These are phyloP conservation scores for Pleurotus ostreatus DNA, from an alignment of 768 basidiomycete genomes.

Conservation along the genomic window DNA sequence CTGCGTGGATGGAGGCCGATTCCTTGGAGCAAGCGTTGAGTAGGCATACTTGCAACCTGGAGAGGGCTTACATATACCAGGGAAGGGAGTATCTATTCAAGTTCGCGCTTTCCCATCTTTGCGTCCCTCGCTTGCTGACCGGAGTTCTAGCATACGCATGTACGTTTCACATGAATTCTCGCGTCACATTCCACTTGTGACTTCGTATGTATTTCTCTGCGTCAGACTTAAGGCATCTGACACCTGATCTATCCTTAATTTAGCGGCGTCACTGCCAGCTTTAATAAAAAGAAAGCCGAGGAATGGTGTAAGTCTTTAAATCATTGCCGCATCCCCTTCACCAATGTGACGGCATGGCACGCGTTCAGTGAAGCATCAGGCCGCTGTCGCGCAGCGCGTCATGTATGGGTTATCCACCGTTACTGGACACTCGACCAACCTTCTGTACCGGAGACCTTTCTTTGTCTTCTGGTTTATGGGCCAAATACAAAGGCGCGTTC, in stretches of 20 bases:
- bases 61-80: slow-evolving; percentile 64
- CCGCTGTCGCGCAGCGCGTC: slow-evolving; percentile 52
- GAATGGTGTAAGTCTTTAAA: slow-evolving; percentile 59
- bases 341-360: slow-evolving; percentile 8
- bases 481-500: slow-evolving; percentile 52
- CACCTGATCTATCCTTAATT: not conserved
- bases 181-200: slow-evolving; percentile 56
- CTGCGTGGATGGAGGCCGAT: slow-evolving; percentile 70
- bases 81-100: slow-evolving; percentile 76
- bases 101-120: slow-evolving; percentile 34
- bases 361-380: slow-evolving; percentile 55
- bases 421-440: slow-evolving; percentile 48
- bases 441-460: slow-evolving; percentile 56
- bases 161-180: slow-evolving; percentile 68
- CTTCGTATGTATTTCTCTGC: slow-evolving; percentile 36
- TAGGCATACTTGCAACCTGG: slow-evolving; percentile 61
- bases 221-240: not conserved
- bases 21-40: slow-evolving; percentile 60
- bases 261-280: slow-evolving; percentile 41
- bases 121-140: slow-evolving; percentile 6
- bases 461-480: slow-evolving; percentile 76
- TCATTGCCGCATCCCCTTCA: not conserved
- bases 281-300: slow-evolving; percentile 53
- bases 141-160: slow-evolving; percentile 53
- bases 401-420: slow-evolving; percentile 57